Percentiles rank a stretch among this genome's conserved stretches.
Conservation (phyloP, 2,329 filamentous ascomycete genomes). For the Claviceps sp. region DNA sequence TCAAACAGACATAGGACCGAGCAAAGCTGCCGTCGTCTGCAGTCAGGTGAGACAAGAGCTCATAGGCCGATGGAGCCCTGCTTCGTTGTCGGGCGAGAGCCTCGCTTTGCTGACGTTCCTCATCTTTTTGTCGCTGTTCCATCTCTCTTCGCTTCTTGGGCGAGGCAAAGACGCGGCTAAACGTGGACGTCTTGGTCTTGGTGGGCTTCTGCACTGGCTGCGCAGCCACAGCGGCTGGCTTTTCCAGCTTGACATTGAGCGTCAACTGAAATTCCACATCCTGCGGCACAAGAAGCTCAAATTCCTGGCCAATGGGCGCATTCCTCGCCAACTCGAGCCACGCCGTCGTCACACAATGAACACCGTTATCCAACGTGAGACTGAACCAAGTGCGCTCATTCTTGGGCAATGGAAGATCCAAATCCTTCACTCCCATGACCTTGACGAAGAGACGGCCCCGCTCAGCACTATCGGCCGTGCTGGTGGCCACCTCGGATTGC, state of each 20-base stretch:
- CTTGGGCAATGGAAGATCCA: slow-evolving; percentile 80
- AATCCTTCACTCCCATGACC: slow-evolving; percentile 93
- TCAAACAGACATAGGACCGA: slow-evolving; percentile 83
- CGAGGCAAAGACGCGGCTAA: slow-evolving; percentile 84
- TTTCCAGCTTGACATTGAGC: slow-evolving; percentile 85
- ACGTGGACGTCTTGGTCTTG: slow-evolving; percentile 70
- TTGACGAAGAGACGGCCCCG: slow-evolving; percentile 91
- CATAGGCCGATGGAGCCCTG: slow-evolving; percentile 62
- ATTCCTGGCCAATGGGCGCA: slow-evolving; percentile 93
- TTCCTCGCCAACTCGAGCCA: slow-evolving; percentile 88
- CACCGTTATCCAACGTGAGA: slow-evolving; percentile 91
- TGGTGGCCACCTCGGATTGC: slow-evolving; percentile 40
- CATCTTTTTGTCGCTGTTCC: slow-evolving; percentile 70
- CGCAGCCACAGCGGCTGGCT: slow-evolving; percentile 50
- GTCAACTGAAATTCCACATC: slow-evolving; percentile 99
- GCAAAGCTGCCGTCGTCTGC: slow-evolving; percentile 90
- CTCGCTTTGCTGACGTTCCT: slow-evolving; percentile 55
- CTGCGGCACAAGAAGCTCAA: slow-evolving; percentile 91
- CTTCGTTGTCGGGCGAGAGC: slow-evolving; percentile 49
- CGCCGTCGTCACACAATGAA: slow-evolving; percentile 93
- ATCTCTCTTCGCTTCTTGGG: slow-evolving; percentile 95
- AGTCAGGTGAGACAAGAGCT: slow-evolving; percentile 73
- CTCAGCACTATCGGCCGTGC: slow-evolving; percentile 67
- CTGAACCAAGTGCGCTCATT: slow-evolving; percentile 91
- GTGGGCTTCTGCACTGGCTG: slow-evolving; percentile 43